These are phyloP conservation scores for Kodamaea derodonti DNA, from an alignment of 1,139 yeast genomes.

Conservation along the genomic window DNA sequence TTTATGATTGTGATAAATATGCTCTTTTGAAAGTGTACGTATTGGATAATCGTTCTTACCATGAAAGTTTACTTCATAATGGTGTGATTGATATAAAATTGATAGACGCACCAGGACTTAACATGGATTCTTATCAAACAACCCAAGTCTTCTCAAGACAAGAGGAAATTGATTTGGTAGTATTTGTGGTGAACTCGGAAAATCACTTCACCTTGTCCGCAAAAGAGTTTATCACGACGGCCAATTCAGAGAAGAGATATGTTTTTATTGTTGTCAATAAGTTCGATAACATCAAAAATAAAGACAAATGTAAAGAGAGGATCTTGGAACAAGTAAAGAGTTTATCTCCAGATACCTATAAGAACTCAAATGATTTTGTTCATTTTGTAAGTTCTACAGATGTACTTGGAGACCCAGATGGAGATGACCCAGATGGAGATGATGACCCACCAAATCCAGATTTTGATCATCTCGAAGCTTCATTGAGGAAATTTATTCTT, in stretches of 20 bases:
- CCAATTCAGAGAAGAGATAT: conserved; percentile 87
- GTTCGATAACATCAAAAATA: conserved; percentile 80
- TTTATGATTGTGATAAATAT: conserved; percentile 69
- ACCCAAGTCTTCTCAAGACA: conserved; percentile 94
- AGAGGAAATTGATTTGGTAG: conserved; percentile 94
- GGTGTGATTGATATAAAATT: conserved; percentile 90
- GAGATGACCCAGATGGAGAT: conserved; percentile 30
- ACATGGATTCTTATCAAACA: conserved; percentile 90
- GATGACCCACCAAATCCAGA: conserved; percentile 44
- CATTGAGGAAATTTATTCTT: conserved; percentile 78
- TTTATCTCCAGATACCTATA: conserved; percentile 87
- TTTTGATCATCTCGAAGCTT: conserved; percentile 80
- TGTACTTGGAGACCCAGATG: conserved; percentile 31
- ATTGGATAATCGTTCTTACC: conserved; percentile 65
- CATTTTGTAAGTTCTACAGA: conserved; percentile 80
- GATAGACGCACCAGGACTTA: conserved; percentile 96
- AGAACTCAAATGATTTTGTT: conserved; percentile 84
- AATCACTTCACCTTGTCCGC: conserved; percentile 94
- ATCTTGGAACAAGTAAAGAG: conserved; percentile 85
- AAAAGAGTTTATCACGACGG: conserved; percentile 85
- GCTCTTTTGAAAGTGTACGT: conserved; percentile 77
- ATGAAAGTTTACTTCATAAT: conserved; percentile 73
- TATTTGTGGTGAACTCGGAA: conserved; percentile 94
- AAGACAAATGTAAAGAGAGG: conserved; percentile 68
- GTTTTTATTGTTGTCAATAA: conserved; percentile 92